Conservation (phyloP, 345 rosid genomes). For the Lepidium aucheri region DNA sequence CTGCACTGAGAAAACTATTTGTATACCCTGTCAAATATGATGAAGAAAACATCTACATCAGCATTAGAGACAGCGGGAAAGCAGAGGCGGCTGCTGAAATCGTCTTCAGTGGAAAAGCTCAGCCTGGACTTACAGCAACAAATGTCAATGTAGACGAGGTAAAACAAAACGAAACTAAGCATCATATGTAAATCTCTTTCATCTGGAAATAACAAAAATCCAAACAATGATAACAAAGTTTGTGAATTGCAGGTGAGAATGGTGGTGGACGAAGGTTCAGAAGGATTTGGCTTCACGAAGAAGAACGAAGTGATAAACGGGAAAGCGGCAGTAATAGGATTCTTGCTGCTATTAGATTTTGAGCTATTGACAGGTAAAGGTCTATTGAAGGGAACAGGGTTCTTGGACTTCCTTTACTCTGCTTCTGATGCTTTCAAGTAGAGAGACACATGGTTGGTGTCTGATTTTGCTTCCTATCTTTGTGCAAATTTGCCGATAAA, state of each 20-base stretch:
- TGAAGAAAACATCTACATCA: slow-evolving; percentile 69
- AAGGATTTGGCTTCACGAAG: slow-evolving; percentile 74
- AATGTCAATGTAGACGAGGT: slow-evolving; percentile 95
- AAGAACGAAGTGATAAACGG: slow-evolving; percentile 85
- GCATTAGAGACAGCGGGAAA: slow-evolving; percentile 38
- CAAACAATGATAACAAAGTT: not conserved
- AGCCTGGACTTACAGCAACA: slow-evolving; percentile 75
- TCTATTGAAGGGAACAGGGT: slow-evolving; percentile 82
- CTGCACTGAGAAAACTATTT: slow-evolving; percentile 61
- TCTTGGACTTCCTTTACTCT: slow-evolving; percentile 77
- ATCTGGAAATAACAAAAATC: not conserved
- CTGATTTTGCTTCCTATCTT: slow-evolving; percentile 1
- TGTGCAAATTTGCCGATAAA: slow-evolving; percentile 2
- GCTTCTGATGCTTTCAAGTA: slow-evolving; percentile 65
- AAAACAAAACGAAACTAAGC: not conserved
- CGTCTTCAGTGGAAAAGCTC: slow-evolving; percentile 88
- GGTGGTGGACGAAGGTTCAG: slow-evolving; percentile 65
- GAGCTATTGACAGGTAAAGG: slow-evolving; percentile 95
- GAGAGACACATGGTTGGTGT: not conserved
- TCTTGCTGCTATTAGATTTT: slow-evolving; percentile 76
- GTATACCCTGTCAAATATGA: slow-evolving; percentile 64
- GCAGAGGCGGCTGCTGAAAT: slow-evolving; percentile 76
- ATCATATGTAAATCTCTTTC: not conserved
- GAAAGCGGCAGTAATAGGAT: slow-evolving; percentile 84
- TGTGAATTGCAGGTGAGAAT: slow-evolving; percentile 66